Evolutionary conservation across 73 alveolate species (phyloP).

Genomic region (Uronychia binucleata): DNA sequence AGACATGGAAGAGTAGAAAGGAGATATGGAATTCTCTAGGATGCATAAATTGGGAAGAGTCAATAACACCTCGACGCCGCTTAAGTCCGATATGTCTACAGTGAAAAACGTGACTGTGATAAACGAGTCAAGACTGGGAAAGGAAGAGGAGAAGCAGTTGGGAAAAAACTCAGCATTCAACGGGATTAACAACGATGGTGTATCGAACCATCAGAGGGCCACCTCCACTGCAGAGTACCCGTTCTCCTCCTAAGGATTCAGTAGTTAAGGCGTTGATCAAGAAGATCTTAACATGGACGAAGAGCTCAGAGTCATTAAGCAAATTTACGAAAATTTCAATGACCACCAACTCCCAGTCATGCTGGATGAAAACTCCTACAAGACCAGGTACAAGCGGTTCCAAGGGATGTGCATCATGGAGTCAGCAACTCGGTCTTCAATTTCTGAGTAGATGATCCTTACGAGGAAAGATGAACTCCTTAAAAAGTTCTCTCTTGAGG

Average conservation of each 20-base stretch:
- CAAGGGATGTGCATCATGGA: not conserved
- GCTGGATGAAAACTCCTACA: not conserved
- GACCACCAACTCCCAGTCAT: not conserved
- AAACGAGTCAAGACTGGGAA: not conserved
- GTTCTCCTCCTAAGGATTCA: no score
- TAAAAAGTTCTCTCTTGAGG: not conserved
- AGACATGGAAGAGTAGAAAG: no score
- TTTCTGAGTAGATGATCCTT: not conserved
- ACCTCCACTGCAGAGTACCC: no score
- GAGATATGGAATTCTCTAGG: no score
- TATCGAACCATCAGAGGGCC: no score
- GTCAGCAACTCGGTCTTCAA: not conserved
- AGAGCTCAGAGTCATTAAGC: not conserved
- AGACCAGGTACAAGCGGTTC: not conserved
- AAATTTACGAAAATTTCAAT: not conserved
- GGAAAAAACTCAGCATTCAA: no score
- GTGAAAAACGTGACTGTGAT: not conserved
- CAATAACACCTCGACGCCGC: not conserved
- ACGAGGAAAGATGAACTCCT: not conserved
- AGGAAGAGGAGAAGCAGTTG: not conserved
- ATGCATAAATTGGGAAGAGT: no score
- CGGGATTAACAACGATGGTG: not conserved
- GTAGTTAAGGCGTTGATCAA: not conserved
- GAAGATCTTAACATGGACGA: not conserved
- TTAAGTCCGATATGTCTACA: not conserved